phyloP scores from a whole-genome alignment of 306 rosid species.

The Hylodesmum podocarpum region DNA sequence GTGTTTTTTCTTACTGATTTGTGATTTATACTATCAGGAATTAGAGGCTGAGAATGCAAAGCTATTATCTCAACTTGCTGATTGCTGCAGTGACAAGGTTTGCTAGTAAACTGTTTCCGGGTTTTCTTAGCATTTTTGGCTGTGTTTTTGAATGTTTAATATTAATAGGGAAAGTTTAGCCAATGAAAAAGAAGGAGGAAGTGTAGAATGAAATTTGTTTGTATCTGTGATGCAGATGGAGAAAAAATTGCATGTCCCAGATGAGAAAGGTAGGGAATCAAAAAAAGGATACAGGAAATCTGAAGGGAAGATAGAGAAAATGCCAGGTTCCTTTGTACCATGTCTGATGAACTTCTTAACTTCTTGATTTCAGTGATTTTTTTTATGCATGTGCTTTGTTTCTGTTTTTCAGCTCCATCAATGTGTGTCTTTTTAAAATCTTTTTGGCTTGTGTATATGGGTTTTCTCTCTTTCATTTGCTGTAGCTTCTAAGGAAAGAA shows the following conservation, averaged over 20 bases:
- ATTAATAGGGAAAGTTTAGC: background rate
- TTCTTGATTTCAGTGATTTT: background rate
- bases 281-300: constrained; percentile 32
- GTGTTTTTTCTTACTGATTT: background rate
- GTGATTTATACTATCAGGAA: constrained; percentile 44
- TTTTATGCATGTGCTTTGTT: background rate
- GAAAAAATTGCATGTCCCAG: constrained; percentile 19
- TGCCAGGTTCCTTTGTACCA: constrained; percentile 43
- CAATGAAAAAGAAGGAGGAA: background rate
- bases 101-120: constrained; percentile 9
- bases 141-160: background rate
- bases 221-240: constrained; percentile 54
- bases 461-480: constrained; percentile 2
- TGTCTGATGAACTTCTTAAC: background rate
- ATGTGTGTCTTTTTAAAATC: background rate
- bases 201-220: constrained; percentile 13
- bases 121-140: background rate
- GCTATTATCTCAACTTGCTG: constrained; percentile 58
- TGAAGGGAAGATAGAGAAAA: constrained; percentile 38
- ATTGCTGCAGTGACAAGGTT: constrained; percentile 56
- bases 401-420: constrained; percentile 5
- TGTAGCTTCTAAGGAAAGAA: constrained; percentile 14
- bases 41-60: constrained; percentile 65
- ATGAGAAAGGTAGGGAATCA: constrained; percentile 32
- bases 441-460: background rate